Evolutionary conservation across 805 yeast species (phyloP).

Genomic region (Yarrowia sp.): DNA sequence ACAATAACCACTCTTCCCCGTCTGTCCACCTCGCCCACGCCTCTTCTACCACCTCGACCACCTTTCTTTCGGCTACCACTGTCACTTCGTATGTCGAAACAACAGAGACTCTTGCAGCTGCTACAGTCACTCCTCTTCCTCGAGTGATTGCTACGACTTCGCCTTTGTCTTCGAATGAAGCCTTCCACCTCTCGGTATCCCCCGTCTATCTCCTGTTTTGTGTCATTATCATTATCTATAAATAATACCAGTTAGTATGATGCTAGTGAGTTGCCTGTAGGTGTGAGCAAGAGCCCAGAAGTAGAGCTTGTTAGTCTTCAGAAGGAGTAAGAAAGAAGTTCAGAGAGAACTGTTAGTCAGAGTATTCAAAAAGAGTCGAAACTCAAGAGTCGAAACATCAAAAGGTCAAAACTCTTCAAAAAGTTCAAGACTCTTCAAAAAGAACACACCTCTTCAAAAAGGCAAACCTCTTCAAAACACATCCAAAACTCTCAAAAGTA

Average conservation of each 20-base stretch:
- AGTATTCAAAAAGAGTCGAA: too few species aligned
- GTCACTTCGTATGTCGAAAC: conserved; percentile 4
- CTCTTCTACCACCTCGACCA: conserved; percentile 1
- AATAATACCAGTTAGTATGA: conserved; percentile 19
- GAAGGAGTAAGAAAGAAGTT: too few species aligned
- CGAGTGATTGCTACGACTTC: conserved; percentile 1
- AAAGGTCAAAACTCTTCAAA: neutral
- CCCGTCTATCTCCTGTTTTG: neutral
- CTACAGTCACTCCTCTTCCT: neutral
- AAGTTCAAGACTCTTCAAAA: too few species aligned
- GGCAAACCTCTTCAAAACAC: too few species aligned
- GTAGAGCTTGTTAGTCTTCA: too few species aligned
- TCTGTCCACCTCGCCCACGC: neutral
- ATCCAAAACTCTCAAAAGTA: too few species aligned
- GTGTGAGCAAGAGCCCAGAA: too few species aligned
- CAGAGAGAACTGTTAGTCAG: too few species aligned
- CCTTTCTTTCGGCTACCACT: neutral
- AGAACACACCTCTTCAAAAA: too few species aligned
- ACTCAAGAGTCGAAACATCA: too few species aligned
- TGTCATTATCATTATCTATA: conserved; percentile 34
- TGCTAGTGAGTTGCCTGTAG: neutral
- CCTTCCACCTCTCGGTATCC: neutral
- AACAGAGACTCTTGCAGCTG: neutral
- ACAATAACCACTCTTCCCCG: neutral
- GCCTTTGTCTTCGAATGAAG: neutral